Evolutionary conservation across 164 flowering plant species (phyloP), one percentile per base, ranked within the genome.

Genomic region (Tetracentron sinense): DNA sequence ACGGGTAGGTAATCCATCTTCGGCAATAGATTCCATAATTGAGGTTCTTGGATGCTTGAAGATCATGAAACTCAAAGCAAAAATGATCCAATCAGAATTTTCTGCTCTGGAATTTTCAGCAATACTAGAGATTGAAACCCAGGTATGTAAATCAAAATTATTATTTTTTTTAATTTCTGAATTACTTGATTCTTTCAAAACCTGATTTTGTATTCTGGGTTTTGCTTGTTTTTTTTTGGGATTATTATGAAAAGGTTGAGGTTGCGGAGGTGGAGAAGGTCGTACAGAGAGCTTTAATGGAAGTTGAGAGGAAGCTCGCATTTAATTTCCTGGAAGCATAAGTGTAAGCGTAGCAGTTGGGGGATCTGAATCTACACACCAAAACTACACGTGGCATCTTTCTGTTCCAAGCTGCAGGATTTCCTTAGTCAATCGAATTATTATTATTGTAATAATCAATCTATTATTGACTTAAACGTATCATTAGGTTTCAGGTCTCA

Each of bases 1-100:
- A 4, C 66, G 15, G 20, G 71, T 77, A 3, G 60, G 1, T 16
- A 52, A 64, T 60, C 81, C 83, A 19, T 26, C 68, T 50, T 79
- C 78, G 30, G 76, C 80, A 17, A 38, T 78, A 31, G 85, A 82
- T 54, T 77, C 82, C 0, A 69, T 81, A 72, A 2, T 78, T 26
- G 74, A 61, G 48, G 74, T 74, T 52, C 76, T 82, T 6, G 60
- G 54, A 22, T 81, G 76, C 66, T 64, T 85, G 72, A 79, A 75
- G 31, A 55, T 30, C 26, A 42, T 71, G 68, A 76, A 66, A 2
- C 15, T 77, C 28, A 71, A 70, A 42, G 42, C 57, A n/a, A 76
- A 55, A 61, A 47, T 30, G 33, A 70, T 82, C 42, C 71, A 54
- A 1, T 75, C 85, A 4, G 21, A 25, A 19, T 70, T 78, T 54